These are phyloP conservation scores for Tetrapisispora phaffii DNA, from an alignment of 805 yeast genomes.

Conservation along the genomic window DNA sequence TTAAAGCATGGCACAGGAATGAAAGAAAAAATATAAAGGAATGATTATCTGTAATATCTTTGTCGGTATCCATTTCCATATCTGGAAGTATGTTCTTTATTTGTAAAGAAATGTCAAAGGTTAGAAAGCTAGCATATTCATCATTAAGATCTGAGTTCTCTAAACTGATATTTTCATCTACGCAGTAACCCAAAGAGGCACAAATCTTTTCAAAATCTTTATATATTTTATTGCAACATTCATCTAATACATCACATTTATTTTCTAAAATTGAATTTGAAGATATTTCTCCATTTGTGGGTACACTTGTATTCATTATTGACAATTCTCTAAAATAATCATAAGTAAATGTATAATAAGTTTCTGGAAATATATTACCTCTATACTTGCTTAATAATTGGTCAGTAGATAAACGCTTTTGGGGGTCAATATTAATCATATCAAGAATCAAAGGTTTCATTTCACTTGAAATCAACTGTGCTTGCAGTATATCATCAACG, in stretches of 20 bases:
- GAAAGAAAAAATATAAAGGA: constrained; percentile 22
- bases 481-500: constrained; percentile 33
- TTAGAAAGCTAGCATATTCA: constrained; percentile 8
- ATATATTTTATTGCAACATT: constrained; percentile 45
- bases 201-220: constrained; percentile 42
- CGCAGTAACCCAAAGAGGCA: constrained; percentile 7
- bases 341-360: constrained; percentile 59
- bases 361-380: constrained; percentile 50
- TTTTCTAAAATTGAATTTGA: constrained; percentile 13
- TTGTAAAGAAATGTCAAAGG: constrained; percentile 5
- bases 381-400: constrained; percentile 43
- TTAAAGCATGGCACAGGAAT: constrained; percentile 18
- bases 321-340: constrained; percentile 47
- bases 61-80: background rate
- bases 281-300: constrained; percentile 12
- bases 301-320: constrained; percentile 15
- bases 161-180: background rate
- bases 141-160: constrained; percentile 1
- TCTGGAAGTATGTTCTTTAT: background rate
- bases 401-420: constrained; percentile 44
- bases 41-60: constrained; percentile 14
- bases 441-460: constrained; percentile 47
- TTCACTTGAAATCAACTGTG: constrained; percentile 39
- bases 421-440: constrained; percentile 60
- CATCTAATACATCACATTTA: constrained; percentile 13